These are phyloP conservation scores for Hordeum marinum DNA, from an alignment of 176 grass and related monocot genomes.

Conservation along the genomic window DNA sequence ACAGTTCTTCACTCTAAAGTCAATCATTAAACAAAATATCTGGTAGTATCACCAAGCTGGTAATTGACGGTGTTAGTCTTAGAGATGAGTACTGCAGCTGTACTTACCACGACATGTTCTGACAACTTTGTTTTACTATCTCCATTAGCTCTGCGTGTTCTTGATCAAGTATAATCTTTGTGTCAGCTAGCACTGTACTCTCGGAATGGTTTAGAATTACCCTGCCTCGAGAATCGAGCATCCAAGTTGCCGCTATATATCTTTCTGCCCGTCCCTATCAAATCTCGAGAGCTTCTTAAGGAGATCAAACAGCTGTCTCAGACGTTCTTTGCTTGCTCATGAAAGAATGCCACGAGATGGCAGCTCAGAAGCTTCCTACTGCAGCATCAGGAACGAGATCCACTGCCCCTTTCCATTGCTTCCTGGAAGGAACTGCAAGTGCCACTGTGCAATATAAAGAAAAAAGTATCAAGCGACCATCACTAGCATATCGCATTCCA, in stretches of 20 bases:
- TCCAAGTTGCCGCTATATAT: slow-evolving; percentile 15
- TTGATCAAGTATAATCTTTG: slow-evolving; percentile 14
- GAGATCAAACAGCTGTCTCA: neutral
- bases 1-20: neutral
- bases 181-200: slow-evolving; percentile 29
- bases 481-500: neutral
- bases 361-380: slow-evolving; percentile 49
- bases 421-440: slow-evolving; percentile 24
- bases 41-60: neutral
- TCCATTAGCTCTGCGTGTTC: neutral
- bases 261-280: neutral
- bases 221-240: neutral
- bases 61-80: neutral
- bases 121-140: neutral
- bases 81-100: slow-evolving; percentile 12
- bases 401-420: neutral
- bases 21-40: slow-evolving; percentile 42
- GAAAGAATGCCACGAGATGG: slow-evolving; percentile 27
- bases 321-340: slow-evolving; percentile 32
- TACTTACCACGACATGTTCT: slow-evolving; percentile 20
- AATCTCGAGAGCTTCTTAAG: slow-evolving; percentile 7
- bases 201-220: slow-evolving; percentile 18
- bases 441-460: neutral
- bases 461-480: neutral
- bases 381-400: slow-evolving; percentile 20